Evolutionary conservation across 768 basidiomycete species (phyloP).

Genomic region (Suillus subluteus): DNA sequence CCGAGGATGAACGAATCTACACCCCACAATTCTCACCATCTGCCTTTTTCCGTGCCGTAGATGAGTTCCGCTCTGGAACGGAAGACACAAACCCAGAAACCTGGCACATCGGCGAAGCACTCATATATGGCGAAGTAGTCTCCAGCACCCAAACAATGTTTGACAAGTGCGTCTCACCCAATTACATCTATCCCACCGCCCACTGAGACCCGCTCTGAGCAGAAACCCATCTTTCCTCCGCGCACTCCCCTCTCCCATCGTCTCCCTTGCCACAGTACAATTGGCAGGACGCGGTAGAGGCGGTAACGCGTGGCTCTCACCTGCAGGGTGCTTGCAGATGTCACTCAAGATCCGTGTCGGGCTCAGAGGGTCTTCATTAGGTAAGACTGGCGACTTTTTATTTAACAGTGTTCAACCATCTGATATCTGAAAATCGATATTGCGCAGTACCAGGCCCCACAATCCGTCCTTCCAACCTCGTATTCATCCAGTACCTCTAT

Average conservation of each 20-base stretch:
- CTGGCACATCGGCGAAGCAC: slow-evolving; percentile 73
- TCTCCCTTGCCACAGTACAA: slow-evolving; percentile 88
- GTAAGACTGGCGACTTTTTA: slow-evolving; percentile 12
- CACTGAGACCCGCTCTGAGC: neutral
- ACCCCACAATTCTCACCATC: slow-evolving; percentile 77
- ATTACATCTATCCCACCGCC: neutral
- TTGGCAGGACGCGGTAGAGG: slow-evolving; percentile 89
- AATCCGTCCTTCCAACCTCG: slow-evolving; percentile 58
- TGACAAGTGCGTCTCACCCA: slow-evolving; percentile 66
- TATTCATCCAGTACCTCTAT: slow-evolving; percentile 94
- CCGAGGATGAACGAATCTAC: slow-evolving; percentile 36
- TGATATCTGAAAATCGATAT: neutral
- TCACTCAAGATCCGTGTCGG: slow-evolving; percentile 31
- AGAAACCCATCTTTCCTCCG: slow-evolving; percentile 81
- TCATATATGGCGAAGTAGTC: slow-evolving; percentile 88
- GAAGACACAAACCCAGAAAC: slow-evolving; percentile 27
- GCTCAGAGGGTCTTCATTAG: slow-evolving; percentile 17
- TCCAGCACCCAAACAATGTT: slow-evolving; percentile 96
- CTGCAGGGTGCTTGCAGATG: slow-evolving; percentile 84
- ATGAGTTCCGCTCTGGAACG: slow-evolving; percentile 32
- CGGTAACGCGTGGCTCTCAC: slow-evolving; percentile 90
- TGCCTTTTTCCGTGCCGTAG: slow-evolving; percentile 60
- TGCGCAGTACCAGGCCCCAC: slow-evolving; percentile 14
- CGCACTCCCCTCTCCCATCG: slow-evolving; percentile 70
- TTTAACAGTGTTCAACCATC: neutral